A percentile compares a stretch with the other conserved stretches of the same genome.
These are phyloP conservation scores for Debaryomycetaceae sp. DNA, from an alignment of 1,139 yeast species.

Conservation along the genomic window DNA sequence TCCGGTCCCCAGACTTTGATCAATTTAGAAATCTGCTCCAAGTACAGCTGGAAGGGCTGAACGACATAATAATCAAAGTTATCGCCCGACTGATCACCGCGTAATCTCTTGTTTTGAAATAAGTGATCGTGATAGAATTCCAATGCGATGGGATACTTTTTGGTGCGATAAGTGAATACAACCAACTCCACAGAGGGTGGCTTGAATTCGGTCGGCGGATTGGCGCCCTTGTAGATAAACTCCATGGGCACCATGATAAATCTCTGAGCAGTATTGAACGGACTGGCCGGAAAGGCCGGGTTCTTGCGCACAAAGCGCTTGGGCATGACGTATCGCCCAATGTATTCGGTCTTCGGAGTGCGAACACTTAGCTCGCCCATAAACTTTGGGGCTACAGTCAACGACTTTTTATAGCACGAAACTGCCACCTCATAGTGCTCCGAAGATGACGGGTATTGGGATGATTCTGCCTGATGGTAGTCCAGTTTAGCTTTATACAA, in stretches of 20 bases:
- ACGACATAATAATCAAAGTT: conserved; percentile 23
- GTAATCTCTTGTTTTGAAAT: conserved; percentile 11
- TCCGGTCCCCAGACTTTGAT: conserved; percentile 18
- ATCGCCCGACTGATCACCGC: conserved; percentile 9
- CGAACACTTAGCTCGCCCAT: conserved; percentile 17
- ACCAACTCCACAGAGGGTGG: conserved; percentile 19
- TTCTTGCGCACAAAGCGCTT: conserved; percentile 4
- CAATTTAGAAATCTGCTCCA: conserved; percentile 16
- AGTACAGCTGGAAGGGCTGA: conserved; percentile 20
- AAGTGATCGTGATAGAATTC: conserved; percentile 28
- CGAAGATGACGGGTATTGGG: too few relatives aligned
- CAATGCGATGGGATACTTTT: conserved; percentile 22
- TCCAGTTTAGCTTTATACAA: conserved; percentile 11
- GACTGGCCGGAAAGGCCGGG: too few relatives aligned
- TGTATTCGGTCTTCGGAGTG: conserved; percentile 15
- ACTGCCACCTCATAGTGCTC: conserved; percentile 1
- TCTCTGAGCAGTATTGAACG: too few relatives aligned
- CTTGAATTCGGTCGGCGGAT: conserved; percentile 21
- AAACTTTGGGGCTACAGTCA: conserved; percentile 17
- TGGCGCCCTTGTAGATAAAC: conserved; percentile 9
- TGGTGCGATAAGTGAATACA: conserved; percentile 21
- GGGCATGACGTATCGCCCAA: conserved; percentile 7
- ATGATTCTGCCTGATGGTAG: too few relatives aligned
- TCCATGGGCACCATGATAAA: conserved; percentile 14
- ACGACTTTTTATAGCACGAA: conserved; percentile 13